A percentile compares a stretch with the other conserved stretches of the same genome.
Conservation (phyloP, 352 stramenopile genomes). For the Pythium dissimile region DNA sequence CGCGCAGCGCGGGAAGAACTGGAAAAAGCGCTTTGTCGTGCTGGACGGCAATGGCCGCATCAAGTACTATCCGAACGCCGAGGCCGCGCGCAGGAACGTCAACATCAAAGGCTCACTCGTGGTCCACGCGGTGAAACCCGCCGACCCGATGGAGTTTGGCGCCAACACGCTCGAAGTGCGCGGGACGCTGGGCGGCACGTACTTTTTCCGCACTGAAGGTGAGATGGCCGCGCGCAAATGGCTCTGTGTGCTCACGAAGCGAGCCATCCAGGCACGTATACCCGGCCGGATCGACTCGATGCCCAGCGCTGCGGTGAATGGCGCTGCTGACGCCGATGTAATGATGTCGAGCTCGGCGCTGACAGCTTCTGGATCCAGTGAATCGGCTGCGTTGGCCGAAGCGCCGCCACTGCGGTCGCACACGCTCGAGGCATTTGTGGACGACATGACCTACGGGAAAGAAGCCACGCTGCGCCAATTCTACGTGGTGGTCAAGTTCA, state of each 20-base stretch:
- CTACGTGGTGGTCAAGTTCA: conserved; percentile 84
- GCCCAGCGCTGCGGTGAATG: conserved; percentile 33
- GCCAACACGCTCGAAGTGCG: conserved; percentile 73
- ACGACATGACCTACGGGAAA: conserved; percentile 74
- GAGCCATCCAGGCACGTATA: conserved; percentile 70
- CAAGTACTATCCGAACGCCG: conserved; percentile 79
- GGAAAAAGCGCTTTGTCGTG: conserved; percentile 83
- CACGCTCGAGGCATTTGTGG: conserved; percentile 51
- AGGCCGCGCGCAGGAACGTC: conserved; percentile 68
- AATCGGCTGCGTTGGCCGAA: conserved; percentile 6
- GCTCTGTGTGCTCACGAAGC: conserved; percentile 79
- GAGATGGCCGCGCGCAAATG: conserved; percentile 74
- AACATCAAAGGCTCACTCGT: conserved; percentile 77
- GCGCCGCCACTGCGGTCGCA: conserved; percentile 59
- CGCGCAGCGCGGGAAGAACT: conserved; percentile 63
- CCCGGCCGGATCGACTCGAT: conserved; percentile 62
- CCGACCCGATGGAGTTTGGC: conserved; percentile 67
- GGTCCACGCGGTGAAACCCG: conserved; percentile 74
- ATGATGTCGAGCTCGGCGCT: not conserved
- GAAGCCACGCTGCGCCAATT: conserved; percentile 75
- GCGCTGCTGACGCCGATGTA: not conserved
- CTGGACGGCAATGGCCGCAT: conserved; percentile 69
- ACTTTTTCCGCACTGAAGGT: conserved; percentile 79
- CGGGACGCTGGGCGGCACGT: conserved; percentile 72
- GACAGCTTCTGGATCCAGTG: not conserved